Evolutionary conservation across 139 green algal genomes (phyloP).

Genomic region (Limnomonas spitsbergensis): DNA sequence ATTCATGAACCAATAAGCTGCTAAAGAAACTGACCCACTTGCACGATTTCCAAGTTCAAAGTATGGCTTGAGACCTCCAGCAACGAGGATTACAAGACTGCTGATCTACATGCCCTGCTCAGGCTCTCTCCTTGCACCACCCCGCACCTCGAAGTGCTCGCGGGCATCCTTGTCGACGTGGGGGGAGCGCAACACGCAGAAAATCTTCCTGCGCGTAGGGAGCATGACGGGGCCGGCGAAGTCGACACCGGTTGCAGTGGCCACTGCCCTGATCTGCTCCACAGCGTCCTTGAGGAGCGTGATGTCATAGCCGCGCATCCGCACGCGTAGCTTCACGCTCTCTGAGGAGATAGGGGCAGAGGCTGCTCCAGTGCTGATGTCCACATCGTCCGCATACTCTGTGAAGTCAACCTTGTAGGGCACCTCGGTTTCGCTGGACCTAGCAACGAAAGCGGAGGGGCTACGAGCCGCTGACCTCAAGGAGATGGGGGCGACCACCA

Average conservation of each 20-base stretch:
- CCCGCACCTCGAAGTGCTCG: conserved; percentile 87
- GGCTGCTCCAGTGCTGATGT: conserved; percentile 9
- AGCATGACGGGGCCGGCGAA: conserved; percentile 73
- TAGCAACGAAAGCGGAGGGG: not conserved
- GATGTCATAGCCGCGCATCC: conserved; percentile 72
- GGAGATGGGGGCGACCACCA: conserved; percentile 1
- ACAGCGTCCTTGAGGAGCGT: conserved; percentile 56
- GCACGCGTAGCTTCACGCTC: conserved; percentile 60
- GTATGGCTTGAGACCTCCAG: too few relatives aligned
- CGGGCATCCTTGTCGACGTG: conserved; percentile 90
- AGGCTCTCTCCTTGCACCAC: conserved; percentile 50
- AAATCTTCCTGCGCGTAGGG: conserved; percentile 67
- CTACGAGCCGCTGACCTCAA: conserved; percentile 8
- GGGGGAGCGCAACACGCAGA: conserved; percentile 81
- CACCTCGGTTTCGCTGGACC: not conserved
- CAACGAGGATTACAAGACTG: not conserved
- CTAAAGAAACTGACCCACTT: too few relatives aligned
- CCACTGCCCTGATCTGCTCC: conserved; percentile 65
- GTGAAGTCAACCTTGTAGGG: conserved; percentile 9
- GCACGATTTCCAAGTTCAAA: too few relatives aligned
- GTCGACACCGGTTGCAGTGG: conserved; percentile 57
- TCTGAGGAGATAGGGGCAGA: conserved; percentile 16
- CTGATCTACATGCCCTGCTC: conserved; percentile 33
- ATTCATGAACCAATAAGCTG: too few relatives aligned
- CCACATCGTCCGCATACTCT: conserved; percentile 34